Conservation (phyloP, 163 green algal genomes). For the Scenedesmus sp. region DNA sequence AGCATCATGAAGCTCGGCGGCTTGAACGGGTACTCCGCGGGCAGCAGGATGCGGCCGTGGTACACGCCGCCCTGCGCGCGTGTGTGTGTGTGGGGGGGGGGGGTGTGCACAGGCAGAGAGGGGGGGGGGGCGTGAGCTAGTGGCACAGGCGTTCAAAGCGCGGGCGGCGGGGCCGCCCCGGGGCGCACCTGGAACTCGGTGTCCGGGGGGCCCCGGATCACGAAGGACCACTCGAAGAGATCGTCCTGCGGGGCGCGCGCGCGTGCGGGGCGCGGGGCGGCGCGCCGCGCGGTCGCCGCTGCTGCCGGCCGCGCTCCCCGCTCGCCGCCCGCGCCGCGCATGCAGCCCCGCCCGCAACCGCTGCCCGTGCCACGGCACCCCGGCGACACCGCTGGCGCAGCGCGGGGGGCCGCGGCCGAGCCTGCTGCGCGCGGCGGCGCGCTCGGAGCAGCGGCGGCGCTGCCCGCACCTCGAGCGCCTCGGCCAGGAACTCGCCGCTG, state of each 20-base stretch:
- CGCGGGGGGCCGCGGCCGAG: too few relatives aligned
- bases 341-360: too few relatives aligned
- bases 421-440: too few relatives aligned
- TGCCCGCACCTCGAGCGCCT: slow-evolving; percentile 79
- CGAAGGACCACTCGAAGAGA: slow-evolving; percentile 99
- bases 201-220: slow-evolving; percentile 86
- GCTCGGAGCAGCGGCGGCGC: slow-evolving; percentile 7
- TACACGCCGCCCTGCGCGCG: slow-evolving; percentile 93
- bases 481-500: slow-evolving; percentile 77
- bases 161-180: neutral
- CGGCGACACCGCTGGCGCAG: too few relatives aligned
- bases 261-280: neutral
- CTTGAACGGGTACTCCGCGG: slow-evolving; percentile 98
- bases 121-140: too few relatives aligned
- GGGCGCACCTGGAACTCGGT: slow-evolving; percentile 89
- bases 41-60: slow-evolving; percentile 97
- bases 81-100: neutral
- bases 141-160: neutral
- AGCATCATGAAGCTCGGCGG: slow-evolving; percentile 98
- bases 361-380: too few relatives aligned
- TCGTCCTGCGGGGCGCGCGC: slow-evolving; percentile 75
- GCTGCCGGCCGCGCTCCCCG: too few relatives aligned
- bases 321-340: too few relatives aligned
- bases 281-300: neutral
- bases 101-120: neutral